Base-by-base conservation (phyloP, 805 yeast species). In the Sungouiozyma ichnusensis region DNA sequence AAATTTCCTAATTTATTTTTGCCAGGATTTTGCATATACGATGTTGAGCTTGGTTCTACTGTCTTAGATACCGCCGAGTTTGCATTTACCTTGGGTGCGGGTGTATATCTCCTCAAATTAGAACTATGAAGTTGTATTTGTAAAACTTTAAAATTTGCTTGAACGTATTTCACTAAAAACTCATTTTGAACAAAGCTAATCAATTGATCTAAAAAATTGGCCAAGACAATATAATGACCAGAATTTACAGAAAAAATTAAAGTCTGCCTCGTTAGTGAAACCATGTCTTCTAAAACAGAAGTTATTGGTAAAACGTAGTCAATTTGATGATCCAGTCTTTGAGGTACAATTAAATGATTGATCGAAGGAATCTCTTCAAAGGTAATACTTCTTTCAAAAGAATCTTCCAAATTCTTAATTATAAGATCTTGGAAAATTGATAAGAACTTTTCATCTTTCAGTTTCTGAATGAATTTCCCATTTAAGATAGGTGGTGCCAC, bases 221-320 rank as follows among this genome's bases (percentile, higher is more conserved):
- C 47, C 20, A 61, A 47, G 1, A 64, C 37, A 11, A 38, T 40
- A 38, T 45, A 43, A 45, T 84, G 82, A 0, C 94, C 94, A 0
- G 94, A 74, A 36, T 83, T 80, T 11, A 87, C 66, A 1, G 79
- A 69, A 44, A 80, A 81, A 18, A 77, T 65, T 31, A 87, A 58
- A 15, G 83, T 71, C 32, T 78, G 75, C 53, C 85, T 82, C 36
- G 88, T 64, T 7, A 87, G 76, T 51, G 86, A 68, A 20, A 85
- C 73, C 29, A 85, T 65, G 57, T 92, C 98, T 53, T 92, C 98
- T 18, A 88, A 77, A 17, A 85, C 79, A 0, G 97, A 85, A 0
- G 94, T 77, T 3, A 82, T 75, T 2, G 88, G 90, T 4, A 79
- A 53, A 16, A 58, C 52, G 1, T 55, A 54, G 13, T 47, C 41